Evolutionary conservation across 371 early-diverging fungal genomes (phyloP).

Genomic region (Mucor saturninus): DNA sequence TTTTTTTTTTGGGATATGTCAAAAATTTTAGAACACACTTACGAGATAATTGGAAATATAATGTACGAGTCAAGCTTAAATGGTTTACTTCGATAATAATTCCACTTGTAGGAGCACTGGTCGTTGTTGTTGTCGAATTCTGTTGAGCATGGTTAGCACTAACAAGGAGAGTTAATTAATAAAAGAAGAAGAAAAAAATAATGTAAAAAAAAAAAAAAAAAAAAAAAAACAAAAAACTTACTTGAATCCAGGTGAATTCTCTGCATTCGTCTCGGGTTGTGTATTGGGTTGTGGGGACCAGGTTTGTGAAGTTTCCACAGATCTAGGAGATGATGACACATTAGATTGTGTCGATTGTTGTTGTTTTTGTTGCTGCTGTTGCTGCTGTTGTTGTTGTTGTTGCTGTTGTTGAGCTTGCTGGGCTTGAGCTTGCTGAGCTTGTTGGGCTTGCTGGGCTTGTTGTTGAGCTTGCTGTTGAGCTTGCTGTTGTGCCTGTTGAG

Average conservation of each 20-base stretch:
- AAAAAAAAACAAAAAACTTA: neutral
- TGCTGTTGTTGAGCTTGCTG: constrained; percentile 13
- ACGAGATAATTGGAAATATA: constrained; percentile 55
- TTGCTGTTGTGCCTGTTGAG: neutral
- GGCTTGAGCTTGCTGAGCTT: constrained; percentile 25
- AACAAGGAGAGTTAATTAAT: neutral
- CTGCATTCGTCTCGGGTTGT: neutral
- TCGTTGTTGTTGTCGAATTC: constrained; percentile 5
- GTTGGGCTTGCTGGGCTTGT: constrained; percentile 5
- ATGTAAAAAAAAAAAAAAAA: neutral
- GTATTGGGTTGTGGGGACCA: constrained; percentile 4
- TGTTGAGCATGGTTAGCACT: neutral
- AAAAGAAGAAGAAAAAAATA: no score
- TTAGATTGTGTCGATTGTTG: constrained; percentile 6
- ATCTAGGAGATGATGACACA: constrained; percentile 5
- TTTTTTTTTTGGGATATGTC: neutral
- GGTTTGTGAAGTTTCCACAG: neutral
- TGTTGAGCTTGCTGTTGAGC: constrained; percentile 9
- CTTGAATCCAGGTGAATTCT: neutral
- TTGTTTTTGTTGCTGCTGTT: constrained; percentile 13
- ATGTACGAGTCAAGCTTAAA: constrained; percentile 42
- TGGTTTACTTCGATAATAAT: constrained; percentile 55
- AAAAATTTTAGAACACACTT: constrained; percentile 17
- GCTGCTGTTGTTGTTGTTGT: constrained; percentile 7
- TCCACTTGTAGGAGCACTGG: constrained; percentile 30